Conservation (phyloP, 73 alveolate genomes). For the Effrenium voratum region DNA sequence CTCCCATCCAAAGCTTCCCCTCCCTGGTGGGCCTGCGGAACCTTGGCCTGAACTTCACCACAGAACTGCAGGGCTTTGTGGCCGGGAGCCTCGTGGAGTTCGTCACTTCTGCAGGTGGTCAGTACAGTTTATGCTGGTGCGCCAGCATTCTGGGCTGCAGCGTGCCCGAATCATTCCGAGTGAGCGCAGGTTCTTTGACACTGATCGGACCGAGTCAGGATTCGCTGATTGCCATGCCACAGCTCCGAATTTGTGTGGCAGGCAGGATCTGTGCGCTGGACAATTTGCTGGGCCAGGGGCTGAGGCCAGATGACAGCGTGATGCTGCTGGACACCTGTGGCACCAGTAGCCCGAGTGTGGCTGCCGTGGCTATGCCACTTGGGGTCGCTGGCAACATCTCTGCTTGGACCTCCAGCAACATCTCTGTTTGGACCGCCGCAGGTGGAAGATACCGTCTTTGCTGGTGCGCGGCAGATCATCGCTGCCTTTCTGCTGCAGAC, state of each 20-base stretch:
- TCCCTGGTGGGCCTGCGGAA: not conserved
- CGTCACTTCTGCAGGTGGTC: conserved; percentile 48
- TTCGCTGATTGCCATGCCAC: too few species aligned
- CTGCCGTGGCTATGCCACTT: not conserved
- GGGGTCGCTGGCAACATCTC: conserved; percentile 6
- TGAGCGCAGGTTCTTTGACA: not conserved
- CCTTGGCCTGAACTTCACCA: not conserved
- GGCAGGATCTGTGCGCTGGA: conserved; percentile 9
- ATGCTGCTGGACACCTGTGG: conserved; percentile 48
- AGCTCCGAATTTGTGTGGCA: not conserved
- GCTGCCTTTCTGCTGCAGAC: not conserved
- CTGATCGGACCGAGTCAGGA: conserved; percentile 3
- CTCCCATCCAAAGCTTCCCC: conserved; percentile 17
- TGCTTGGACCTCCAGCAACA: not conserved
- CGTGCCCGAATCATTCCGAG: not conserved
- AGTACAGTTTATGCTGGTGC: conserved; percentile 50
- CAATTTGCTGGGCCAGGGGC: not conserved
- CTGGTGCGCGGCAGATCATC: conserved; percentile 18
- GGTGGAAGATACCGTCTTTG: conserved; percentile 52
- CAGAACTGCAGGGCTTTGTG: not conserved
- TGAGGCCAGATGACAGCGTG: not conserved
- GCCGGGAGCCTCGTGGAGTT: conserved; percentile 11
- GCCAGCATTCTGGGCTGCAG: not conserved
- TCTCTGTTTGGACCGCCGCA: conserved; percentile 6
- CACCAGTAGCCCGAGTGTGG: not conserved